Conservation (phyloP, 306 rosid genomes). For the Pyrus bretschneideri region DNA sequence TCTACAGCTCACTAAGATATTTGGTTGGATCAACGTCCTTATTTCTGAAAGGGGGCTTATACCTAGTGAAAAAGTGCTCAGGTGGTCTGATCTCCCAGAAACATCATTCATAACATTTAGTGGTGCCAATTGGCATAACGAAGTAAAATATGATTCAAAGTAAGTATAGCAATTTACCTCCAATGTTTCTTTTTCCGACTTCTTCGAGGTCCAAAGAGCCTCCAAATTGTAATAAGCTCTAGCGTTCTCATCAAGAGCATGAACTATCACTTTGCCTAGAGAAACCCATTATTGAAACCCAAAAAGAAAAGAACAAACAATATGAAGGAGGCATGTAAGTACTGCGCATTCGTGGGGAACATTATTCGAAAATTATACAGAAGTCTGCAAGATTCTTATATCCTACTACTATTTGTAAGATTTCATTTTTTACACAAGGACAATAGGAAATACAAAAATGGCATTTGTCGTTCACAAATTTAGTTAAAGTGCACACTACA, state of each 20-base stretch:
- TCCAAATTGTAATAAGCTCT: conserved; percentile 91
- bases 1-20: background rate
- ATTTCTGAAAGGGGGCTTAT: background rate
- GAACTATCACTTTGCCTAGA: conserved; percentile 76
- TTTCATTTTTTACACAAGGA: background rate
- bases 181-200: conserved; percentile 40
- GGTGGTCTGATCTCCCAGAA: background rate
- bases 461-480: background rate
- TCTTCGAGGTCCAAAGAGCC: conserved; percentile 51
- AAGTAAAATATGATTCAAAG: background rate
- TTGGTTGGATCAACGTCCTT: background rate
- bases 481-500: background rate
- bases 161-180: conserved; percentile 32
- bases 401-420: too few relatives aligned
- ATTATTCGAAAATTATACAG: background rate
- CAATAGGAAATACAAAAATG: background rate
- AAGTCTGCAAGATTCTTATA: background rate
- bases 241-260: conserved; percentile 94
- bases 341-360: background rate
- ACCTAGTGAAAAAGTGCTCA: background rate
- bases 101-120: background rate
- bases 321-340: background rate
- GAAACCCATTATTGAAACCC: background rate
- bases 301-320: conserved; percentile 5
- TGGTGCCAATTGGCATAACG: background rate